Evolutionary conservation across 768 basidiomycete species (phyloP).

Genomic region (Boletales sp.): DNA sequence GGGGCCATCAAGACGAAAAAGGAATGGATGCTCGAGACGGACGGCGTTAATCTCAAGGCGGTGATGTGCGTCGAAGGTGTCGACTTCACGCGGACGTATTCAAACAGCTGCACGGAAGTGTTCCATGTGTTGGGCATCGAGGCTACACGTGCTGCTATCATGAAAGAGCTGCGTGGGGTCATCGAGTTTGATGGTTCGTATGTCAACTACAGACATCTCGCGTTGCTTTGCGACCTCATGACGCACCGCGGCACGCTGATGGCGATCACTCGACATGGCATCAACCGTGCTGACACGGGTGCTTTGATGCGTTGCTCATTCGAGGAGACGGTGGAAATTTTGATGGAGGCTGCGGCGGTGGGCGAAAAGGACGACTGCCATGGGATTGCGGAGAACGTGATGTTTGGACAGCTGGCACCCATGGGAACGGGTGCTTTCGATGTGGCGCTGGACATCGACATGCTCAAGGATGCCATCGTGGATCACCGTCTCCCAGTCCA

Average conservation of each 20-base stretch:
- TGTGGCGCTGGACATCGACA: constrained; percentile 92
- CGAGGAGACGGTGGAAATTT: constrained; percentile 98
- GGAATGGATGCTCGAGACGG: constrained; percentile 98
- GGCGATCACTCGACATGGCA: constrained; percentile 99
- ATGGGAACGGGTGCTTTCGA: constrained; percentile 99
- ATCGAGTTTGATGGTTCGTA: constrained; percentile 99
- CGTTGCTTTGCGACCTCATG: constrained; percentile 97
- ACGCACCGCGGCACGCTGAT: constrained; percentile 92
- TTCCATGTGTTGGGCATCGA: constrained; percentile 96
- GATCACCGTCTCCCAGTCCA: constrained; percentile 91
- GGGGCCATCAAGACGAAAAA: constrained; percentile 61
- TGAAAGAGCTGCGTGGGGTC: constrained; percentile 90
- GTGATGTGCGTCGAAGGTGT: constrained; percentile 96
- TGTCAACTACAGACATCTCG: constrained; percentile 97
- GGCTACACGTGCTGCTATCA: constrained; percentile 89
- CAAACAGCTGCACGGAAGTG: constrained; percentile 95
- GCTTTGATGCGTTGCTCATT: constrained; percentile 98
- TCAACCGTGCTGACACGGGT: constrained; percentile 98
- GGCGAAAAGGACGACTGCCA: constrained; percentile 99
- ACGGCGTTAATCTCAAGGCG: constrained; percentile 92
- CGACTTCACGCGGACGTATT: constrained; percentile 89
- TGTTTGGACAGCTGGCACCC: constrained; percentile 99
- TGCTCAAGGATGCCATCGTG: constrained; percentile 97
- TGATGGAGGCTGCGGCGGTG: constrained; percentile 98
- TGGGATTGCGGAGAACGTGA: constrained; percentile 97